Conservation (phyloP, 2,329 filamentous ascomycete genomes). For the Fusarium irregulare region DNA sequence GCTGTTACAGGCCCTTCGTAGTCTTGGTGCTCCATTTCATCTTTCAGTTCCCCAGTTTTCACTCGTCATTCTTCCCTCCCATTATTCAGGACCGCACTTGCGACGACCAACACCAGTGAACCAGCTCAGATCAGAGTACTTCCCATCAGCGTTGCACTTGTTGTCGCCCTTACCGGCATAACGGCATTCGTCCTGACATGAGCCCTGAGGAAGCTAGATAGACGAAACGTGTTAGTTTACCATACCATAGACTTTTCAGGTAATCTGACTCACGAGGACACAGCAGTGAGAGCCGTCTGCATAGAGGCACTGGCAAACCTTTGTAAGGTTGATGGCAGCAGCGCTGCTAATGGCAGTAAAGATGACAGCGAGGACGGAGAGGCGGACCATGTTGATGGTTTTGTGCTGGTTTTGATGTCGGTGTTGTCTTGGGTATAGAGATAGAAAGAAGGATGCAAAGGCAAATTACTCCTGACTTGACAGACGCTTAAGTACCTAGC, state of each 20-base stretch:
- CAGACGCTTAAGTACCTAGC: not conserved
- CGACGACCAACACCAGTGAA: not conserved
- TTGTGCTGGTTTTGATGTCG: not conserved
- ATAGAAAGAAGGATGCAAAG: not conserved
- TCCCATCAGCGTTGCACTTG: not conserved
- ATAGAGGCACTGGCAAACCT: not conserved
- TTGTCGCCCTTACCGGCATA: not conserved
- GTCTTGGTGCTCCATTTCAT: fast-evolving
- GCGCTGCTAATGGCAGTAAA: not conserved
- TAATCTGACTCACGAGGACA: not conserved
- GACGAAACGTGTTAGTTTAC: not conserved
- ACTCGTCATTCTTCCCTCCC: not conserved
- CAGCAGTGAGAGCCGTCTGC: not conserved
- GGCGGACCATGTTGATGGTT: not conserved
- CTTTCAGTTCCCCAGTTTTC: not conserved
- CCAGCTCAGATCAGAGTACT: not conserved
- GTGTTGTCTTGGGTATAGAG: not conserved
- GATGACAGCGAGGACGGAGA: not conserved
- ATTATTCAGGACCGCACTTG: not conserved
- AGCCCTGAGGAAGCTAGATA: not conserved
- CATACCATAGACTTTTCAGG: not conserved
- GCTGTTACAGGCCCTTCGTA: not conserved
- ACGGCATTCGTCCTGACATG: not conserved
- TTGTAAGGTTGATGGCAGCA: not conserved
- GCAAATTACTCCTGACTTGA: not conserved